Percentiles rank a stretch among this genome's conserved stretches.
phyloP scores from a whole-genome alignment of 441 rosid species.

The Metrosideros polymorpha region DNA sequence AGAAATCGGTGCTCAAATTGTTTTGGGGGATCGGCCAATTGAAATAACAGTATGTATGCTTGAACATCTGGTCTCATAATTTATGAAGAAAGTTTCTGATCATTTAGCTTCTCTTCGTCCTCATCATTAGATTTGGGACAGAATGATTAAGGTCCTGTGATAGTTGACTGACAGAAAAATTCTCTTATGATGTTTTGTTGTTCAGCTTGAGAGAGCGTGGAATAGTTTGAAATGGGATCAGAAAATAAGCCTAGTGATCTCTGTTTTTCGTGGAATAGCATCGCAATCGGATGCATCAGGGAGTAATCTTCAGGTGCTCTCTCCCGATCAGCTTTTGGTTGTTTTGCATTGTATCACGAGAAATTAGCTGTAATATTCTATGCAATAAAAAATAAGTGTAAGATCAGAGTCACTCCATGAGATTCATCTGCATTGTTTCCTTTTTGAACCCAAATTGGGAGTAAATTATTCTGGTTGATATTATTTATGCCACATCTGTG shows the following conservation, averaged over 20 bases:
- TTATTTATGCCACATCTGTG: not conserved
- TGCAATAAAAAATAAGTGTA: not conserved
- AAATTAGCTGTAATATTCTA: not conserved
- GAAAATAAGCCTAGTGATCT: slow-evolving; percentile 37
- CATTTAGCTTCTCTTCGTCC: not conserved
- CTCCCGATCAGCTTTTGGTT: not conserved
- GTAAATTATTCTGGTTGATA: not conserved
- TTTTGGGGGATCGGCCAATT: slow-evolving; percentile 81
- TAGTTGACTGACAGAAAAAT: not conserved
- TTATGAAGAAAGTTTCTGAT: not conserved
- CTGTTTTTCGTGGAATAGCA: slow-evolving; percentile 53
- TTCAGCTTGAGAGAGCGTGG: slow-evolving; percentile 83
- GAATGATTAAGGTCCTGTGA: not conserved
- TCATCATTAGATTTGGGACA: not conserved
- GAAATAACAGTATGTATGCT: slow-evolving; percentile 57
- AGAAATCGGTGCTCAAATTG: slow-evolving; percentile 82
- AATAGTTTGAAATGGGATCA: slow-evolving; percentile 50
- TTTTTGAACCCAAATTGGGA: not conserved
- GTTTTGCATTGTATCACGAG: not conserved
- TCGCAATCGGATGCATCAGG: slow-evolving; percentile 32
- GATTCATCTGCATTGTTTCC: not conserved
- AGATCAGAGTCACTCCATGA: not conserved
- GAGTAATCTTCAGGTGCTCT: slow-evolving; percentile 33
- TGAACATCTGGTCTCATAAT: not conserved
- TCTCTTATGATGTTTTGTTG: not conserved